Percentiles rank a stretch among this genome's conserved stretches.
Conservation (phyloP, 331 rosid species). For the Erythrophleum ivorense region DNA sequence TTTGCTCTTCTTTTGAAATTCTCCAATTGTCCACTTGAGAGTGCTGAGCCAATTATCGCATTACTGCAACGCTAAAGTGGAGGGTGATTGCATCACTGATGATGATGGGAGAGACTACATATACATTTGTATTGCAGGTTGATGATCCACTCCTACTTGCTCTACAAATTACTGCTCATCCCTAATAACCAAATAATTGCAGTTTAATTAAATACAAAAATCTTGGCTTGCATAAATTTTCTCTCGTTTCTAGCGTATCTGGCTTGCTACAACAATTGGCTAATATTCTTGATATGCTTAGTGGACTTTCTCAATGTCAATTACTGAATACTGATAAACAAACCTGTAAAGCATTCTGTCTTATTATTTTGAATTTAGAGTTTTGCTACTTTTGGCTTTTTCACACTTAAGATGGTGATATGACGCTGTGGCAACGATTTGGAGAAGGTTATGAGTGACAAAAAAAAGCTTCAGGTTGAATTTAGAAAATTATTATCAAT, state of each 20-base stretch:
- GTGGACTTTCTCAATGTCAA: neutral
- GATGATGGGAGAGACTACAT: neutral
- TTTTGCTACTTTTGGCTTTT: neutral
- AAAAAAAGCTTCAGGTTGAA: neutral
- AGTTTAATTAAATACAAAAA: neutral
- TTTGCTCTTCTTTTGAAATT: neutral
- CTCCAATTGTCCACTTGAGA: neutral
- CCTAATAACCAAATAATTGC: neutral
- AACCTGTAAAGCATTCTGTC: neutral
- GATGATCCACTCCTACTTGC: slow-evolving; percentile 12
- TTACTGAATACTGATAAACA: neutral
- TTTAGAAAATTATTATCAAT: neutral
- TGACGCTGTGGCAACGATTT: neutral
- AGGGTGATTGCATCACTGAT: slow-evolving; percentile 6
- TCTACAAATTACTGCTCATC: neutral
- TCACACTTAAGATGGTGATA: neutral
- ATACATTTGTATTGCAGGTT: slow-evolving; percentile 9
- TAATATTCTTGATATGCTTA: neutral
- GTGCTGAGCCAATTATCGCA: neutral
- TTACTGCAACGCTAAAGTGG: neutral
- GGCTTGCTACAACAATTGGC: neutral
- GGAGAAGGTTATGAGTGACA: neutral
- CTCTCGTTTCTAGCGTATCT: neutral
- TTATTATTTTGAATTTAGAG: neutral
- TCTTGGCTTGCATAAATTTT: neutral